Conservation (phyloP, 495 filamentous ascomycete species). For the Recurvomyces mirabilis region DNA sequence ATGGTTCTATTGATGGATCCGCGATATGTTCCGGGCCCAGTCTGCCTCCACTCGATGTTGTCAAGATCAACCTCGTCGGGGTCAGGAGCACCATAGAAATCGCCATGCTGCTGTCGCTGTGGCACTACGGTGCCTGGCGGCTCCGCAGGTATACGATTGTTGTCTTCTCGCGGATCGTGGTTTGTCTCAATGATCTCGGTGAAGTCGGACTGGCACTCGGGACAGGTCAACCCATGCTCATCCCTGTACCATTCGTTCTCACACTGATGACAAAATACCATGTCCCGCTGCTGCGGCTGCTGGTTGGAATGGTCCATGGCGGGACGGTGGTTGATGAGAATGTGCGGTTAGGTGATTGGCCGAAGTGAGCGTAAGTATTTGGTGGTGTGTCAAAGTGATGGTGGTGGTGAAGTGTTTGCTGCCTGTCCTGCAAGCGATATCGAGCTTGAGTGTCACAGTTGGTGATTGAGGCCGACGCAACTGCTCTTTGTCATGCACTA, state of each 20-base stretch:
- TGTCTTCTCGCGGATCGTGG: slow-evolving; percentile 31
- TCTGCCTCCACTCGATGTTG: slow-evolving; percentile 26
- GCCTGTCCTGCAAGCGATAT: too few species aligned
- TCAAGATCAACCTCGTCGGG: slow-evolving; percentile 35
- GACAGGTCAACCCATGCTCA: slow-evolving; percentile 57
- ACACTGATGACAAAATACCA: slow-evolving; percentile 77
- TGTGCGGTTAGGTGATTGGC: too few species aligned
- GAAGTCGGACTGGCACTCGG: slow-evolving; percentile 64
- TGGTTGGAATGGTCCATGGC: background rate
- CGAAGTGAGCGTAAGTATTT: too few species aligned
- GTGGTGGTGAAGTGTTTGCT: background rate
- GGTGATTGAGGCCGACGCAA: too few species aligned
- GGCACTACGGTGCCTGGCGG: slow-evolving; percentile 21
- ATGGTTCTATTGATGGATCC: slow-evolving; percentile 2
- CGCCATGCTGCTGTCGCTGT: slow-evolving; percentile 24
- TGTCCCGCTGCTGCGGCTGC: slow-evolving; percentile 37
- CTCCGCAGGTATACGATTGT: slow-evolving; percentile 6
- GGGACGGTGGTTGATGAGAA: too few species aligned
- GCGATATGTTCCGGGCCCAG: slow-evolving; percentile 5
- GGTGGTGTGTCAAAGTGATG: too few species aligned
- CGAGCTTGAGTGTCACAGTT: too few species aligned
- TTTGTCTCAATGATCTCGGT: slow-evolving; percentile 55
- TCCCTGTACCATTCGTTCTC: slow-evolving; percentile 65
- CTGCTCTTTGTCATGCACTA: too few species aligned
- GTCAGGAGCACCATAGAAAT: slow-evolving; percentile 28